Conservation (phyloP, 2,329 filamentous ascomycete genomes). For the Hypoxylon sp. region DNA sequence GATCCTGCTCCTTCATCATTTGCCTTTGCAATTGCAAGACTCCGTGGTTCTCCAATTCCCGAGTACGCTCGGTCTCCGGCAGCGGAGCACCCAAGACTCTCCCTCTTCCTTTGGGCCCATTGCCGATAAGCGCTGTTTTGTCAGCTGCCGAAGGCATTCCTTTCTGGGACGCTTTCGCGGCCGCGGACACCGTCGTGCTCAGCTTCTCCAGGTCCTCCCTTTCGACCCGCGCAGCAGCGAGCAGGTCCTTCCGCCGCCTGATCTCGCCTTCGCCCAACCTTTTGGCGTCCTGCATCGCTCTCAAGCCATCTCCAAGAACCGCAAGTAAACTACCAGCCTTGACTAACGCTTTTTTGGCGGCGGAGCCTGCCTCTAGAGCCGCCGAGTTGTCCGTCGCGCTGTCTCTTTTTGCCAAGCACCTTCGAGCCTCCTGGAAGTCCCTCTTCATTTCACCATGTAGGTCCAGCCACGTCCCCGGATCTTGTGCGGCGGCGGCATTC, state of each 20-base stretch:
- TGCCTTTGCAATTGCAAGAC: constrained; percentile 80
- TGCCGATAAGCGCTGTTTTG: constrained; percentile 63
- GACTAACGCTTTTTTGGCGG: constrained; percentile 80
- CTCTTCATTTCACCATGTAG: constrained; percentile 79
- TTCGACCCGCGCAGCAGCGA: constrained; percentile 78
- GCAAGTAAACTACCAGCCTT: constrained; percentile 74
- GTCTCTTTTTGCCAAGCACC: constrained; percentile 76
- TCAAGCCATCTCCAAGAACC: constrained; percentile 74
- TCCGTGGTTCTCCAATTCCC: constrained; percentile 81
- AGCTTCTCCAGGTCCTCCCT: constrained; percentile 81
- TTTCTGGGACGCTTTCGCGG: constrained; percentile 59
- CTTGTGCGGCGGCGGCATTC: constrained; percentile 61
- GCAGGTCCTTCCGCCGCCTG: constrained; percentile 75
- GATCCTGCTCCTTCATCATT: constrained; percentile 80
- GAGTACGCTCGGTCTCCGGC: constrained; percentile 80
- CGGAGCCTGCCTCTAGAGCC: constrained; percentile 73
- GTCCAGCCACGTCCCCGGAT: constrained; percentile 81
- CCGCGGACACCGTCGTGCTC: constrained; percentile 64
- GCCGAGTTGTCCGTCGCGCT: constrained; percentile 63
- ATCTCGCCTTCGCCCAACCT: constrained; percentile 80
- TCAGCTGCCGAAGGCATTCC: constrained; percentile 62
- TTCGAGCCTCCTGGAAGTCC: constrained; percentile 74
- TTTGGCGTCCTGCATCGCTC: constrained; percentile 65
- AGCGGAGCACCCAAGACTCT: constrained; percentile 79
- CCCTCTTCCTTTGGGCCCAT: constrained; percentile 59